Percentiles rank a stretch among this genome's conserved stretches.
Evolutionary conservation across 1,284 basidiomycete genomes (phyloP).

Genomic region (Microbotryum violaceum): DNA sequence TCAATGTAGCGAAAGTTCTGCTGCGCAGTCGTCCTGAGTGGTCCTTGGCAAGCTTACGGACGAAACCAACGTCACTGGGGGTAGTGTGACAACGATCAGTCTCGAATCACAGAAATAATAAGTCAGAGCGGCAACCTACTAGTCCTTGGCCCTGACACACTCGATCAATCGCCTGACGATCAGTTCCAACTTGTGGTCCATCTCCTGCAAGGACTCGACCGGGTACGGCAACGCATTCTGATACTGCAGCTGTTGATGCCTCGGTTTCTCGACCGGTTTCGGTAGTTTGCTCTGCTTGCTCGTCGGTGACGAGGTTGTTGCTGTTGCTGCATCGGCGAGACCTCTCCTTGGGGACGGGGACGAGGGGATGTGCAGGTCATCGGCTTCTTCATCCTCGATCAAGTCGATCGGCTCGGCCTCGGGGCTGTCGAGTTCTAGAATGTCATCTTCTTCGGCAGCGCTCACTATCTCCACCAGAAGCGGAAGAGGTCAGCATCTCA

Average conservation of each 20-base stretch:
- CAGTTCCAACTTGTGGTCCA: conserved; percentile 70
- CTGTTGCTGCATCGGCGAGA: conserved; percentile 1
- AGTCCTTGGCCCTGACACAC: conserved; percentile 71
- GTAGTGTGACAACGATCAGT: conserved; percentile 24
- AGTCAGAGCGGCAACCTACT: conserved; percentile 50
- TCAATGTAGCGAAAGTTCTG: background rate
- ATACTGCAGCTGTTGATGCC: conserved; percentile 35
- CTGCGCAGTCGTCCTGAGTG: background rate
- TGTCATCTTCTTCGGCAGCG: too few species aligned
- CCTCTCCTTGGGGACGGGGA: conserved; percentile 9
- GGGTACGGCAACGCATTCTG: conserved; percentile 59
- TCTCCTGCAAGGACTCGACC: conserved; percentile 68
- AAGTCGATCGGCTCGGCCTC: conserved; percentile 32
- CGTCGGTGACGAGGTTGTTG: conserved; percentile 11
- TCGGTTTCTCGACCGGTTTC: conserved; percentile 24
- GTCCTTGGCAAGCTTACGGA: conserved; percentile 15
- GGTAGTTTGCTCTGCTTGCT: conserved; percentile 5
- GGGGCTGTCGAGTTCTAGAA: conserved; percentile 1
- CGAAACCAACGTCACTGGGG: conserved; percentile 31
- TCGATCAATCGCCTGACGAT: conserved; percentile 67
- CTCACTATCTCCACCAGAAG: too few species aligned
- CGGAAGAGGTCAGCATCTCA: too few species aligned
- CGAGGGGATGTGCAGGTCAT: conserved; percentile 26
- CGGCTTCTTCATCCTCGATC: conserved; percentile 31
- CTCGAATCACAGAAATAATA: conserved; percentile 58